Percentiles rank a stretch among this genome's conserved stretches.
Evolutionary conservation across 78 protist species (phyloP).

Genomic region (slime mould (Dictyostelium discoideum)): DNA sequence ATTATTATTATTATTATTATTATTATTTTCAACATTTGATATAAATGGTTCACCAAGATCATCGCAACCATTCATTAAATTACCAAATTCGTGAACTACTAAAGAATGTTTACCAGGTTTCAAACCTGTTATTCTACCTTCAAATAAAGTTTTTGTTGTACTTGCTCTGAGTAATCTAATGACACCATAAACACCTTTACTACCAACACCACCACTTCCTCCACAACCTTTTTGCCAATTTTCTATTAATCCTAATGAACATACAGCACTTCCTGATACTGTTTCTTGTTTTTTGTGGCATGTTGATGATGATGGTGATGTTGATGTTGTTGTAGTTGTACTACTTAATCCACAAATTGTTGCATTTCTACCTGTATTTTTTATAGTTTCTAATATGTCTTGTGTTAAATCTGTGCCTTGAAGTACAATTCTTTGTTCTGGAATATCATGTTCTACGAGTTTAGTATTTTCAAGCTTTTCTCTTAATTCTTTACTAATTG

Average conservation of each 20-base stretch:
- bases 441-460: background rate
- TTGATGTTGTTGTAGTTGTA: background rate
- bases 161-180: constrained; percentile 4
- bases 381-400: constrained; percentile 40
- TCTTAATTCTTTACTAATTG: constrained; percentile 3
- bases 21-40: background rate
- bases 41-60: constrained; percentile 29
- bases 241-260: constrained; percentile 48
- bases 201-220: constrained; percentile 71
- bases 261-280: constrained; percentile 19
- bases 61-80: constrained; percentile 44
- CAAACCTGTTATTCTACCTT: constrained; percentile 57
- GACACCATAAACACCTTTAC: constrained; percentile 49
- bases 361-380: constrained; percentile 27
- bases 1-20: background rate
- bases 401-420: constrained; percentile 28
- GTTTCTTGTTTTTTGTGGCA: background rate
- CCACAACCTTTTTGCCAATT: constrained; percentile 75
- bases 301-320: background rate
- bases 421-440: constrained; percentile 14
- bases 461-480: background rate
- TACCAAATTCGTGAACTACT: constrained; percentile 52
- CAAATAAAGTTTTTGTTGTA: background rate
- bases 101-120: constrained; percentile 25
- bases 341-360: constrained; percentile 35